Evolutionary conservation across 176 grass and related monocot species (phyloP), one percentile per base, ranked within the genome.

Genomic region (Bothriochloa decipiens): DNA sequence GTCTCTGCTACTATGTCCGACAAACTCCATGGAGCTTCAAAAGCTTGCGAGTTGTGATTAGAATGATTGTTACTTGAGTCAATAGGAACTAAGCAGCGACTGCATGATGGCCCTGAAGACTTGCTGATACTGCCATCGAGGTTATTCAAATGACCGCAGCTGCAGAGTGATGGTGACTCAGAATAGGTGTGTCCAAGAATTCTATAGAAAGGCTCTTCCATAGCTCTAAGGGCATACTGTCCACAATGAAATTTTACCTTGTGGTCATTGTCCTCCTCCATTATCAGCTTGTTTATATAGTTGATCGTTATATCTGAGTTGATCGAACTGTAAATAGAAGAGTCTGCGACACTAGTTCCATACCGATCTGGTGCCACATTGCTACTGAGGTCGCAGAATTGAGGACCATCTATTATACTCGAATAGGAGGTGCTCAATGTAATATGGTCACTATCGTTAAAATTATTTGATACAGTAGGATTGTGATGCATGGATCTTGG

Each of bases 121-220:
- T 87, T 61, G 43, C 12, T 75, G 15, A 28, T 81, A 75, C 16
- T 74, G 28, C 45, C 63, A 41, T 71, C 27, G 4, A 72, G 42
- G 49, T 83, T 89, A 28, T 76, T 41, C 42, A 71, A 66, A 52
- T 35, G 45, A 67, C 49, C 3, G 10, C 82, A 68, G 8, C 60
- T 61, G 68, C 20, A 63, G 2, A 45, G 57, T 55, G 76, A 36
- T 88, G 26, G 23, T 22, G 25, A 16, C 26, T 89, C 32, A 61
- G 71, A 79, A 8, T 70, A 78, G 64, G 61, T 22, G 13, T 92
- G 71, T 11, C 82, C 88, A 17, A 92, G 79, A 49, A 95, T 57
- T 39, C 88, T 81, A 65, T 84, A 92, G 76, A 95, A 95, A 27
- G 93, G 82, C 53, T 90, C 89, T 46, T 87, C 93, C 46, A 88